Evolutionary conservation across 78 protist species (phyloP).

Genomic region (slime mould (Dictyostelium discoideum)): DNA sequence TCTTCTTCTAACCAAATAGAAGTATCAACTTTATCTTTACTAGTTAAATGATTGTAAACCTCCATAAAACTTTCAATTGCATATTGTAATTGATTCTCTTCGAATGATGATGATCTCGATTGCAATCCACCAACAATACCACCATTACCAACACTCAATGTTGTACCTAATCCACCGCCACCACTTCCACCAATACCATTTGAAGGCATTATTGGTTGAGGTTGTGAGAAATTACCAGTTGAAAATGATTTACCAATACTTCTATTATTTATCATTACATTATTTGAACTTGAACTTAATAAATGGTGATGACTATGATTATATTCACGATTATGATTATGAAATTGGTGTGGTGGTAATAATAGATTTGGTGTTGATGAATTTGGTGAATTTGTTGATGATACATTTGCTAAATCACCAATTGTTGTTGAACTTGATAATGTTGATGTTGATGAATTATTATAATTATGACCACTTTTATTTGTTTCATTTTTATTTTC

Average conservation of each 20-base stretch:
- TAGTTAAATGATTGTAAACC: not conserved
- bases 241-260: constrained; percentile 14
- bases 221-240: constrained; percentile 2
- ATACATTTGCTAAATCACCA: not conserved
- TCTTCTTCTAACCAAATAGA: constrained; percentile 34
- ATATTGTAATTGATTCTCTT: not conserved
- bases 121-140: not conserved
- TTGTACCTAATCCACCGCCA: not conserved
- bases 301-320: not conserved
- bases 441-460: not conserved
- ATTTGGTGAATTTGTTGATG: not conserved
- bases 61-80: not conserved
- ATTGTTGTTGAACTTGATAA: not conserved
- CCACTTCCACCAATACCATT: not conserved
- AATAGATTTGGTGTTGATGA: not conserved
- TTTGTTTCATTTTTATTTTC: not conserved
- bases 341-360: not conserved
- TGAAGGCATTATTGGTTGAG: not conserved
- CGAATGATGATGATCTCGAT: not conserved
- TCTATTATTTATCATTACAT: not conserved
- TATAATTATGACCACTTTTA: not conserved
- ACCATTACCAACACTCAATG: not conserved
- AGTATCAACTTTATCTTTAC: not conserved
- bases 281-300: not conserved
- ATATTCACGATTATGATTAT: not conserved